phyloP scores from a whole-genome alignment of 2,329 filamentous ascomycete species.

The Gyromitra esculenta region DNA sequence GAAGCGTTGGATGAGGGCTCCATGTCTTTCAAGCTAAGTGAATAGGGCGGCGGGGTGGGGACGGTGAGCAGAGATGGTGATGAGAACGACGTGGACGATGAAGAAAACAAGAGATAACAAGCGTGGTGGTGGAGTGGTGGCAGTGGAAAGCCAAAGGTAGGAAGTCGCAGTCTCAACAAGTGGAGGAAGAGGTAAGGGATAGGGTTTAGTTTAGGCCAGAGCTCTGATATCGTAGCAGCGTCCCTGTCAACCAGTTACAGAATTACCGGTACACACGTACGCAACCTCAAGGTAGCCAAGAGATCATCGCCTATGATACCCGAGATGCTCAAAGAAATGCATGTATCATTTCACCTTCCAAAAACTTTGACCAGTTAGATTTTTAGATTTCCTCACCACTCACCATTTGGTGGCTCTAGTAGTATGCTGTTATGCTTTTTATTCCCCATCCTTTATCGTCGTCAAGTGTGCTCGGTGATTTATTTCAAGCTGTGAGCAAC shows the following conservation, averaged over 20 bases:
- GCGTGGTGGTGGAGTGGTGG: constrained; percentile 18
- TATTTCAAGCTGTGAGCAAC: constrained; percentile 10
- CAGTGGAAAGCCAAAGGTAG: constrained; percentile 22
- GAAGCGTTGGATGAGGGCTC: constrained; percentile 36
- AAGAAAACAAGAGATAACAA: constrained; percentile 15
- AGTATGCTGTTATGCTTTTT: neutral
- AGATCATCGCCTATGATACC: constrained; percentile 36
- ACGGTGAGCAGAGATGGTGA: neutral
- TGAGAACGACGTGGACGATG: constrained; percentile 2
- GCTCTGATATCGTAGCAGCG: constrained; percentile 41
- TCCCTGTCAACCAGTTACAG: constrained; percentile 18
- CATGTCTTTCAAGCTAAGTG: constrained; percentile 26
- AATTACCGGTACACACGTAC: constrained; percentile 39
- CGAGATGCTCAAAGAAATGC: constrained; percentile 25
- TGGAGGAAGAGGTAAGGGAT: constrained; percentile 42
- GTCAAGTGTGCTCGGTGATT: constrained; percentile 1
- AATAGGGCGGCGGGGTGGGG: neutral
- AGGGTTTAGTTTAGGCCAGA: constrained; percentile 47
- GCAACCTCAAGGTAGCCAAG: constrained; percentile 23
- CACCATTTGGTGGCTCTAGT: neutral
- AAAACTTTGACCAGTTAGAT: neutral
- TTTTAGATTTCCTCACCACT: neutral
- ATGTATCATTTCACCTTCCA: neutral
- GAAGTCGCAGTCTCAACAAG: constrained; percentile 32
- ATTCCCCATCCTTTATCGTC: constrained; percentile 7